Evolutionary conservation across 805 yeast species (phyloP).

Genomic region (Candida glaebosa): DNA sequence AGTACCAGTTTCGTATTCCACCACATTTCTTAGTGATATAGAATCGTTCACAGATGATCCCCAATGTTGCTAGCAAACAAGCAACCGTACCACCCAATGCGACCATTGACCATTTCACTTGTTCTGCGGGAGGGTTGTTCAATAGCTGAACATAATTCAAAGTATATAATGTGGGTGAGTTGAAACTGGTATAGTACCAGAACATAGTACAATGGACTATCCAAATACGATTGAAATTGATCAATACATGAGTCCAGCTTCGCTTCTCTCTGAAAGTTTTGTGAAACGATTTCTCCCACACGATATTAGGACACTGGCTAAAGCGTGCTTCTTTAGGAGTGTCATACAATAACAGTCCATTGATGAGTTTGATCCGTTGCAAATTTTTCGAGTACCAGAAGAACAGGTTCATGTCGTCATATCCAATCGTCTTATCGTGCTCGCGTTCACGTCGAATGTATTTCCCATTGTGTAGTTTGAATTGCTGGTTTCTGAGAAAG

Average conservation of each 20-base stretch:
- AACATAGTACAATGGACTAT: constrained; percentile 47
- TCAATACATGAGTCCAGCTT: constrained; percentile 48
- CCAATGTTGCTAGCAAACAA: constrained; percentile 23
- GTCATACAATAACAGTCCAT: constrained; percentile 27
- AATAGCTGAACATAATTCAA: constrained; percentile 34
- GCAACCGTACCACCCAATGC: constrained; percentile 47
- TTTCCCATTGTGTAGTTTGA: constrained; percentile 50
- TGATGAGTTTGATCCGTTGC: constrained; percentile 25
- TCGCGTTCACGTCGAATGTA: constrained; percentile 63
- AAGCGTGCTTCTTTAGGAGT: constrained; percentile 30
- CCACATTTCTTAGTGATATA: constrained; percentile 26
- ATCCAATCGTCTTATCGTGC: constrained; percentile 56
- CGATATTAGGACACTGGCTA: constrained; percentile 24
- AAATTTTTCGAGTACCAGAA: constrained; percentile 47
- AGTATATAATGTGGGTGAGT: constrained; percentile 49
- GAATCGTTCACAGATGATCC: constrained; percentile 20
- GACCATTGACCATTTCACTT: constrained; percentile 39
- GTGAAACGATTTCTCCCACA: constrained; percentile 40
- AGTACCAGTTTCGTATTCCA: constrained; percentile 15
- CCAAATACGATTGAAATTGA: constrained; percentile 53
- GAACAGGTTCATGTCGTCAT: constrained; percentile 53
- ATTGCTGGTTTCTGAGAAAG: constrained; percentile 67
- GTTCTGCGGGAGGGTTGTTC: constrained; percentile 44
- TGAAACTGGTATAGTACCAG: constrained; percentile 52
- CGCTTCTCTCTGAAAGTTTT: constrained; percentile 48